These are phyloP conservation scores for Lyophyllum atratum DNA, from an alignment of 768 basidiomycete genomes.

Conservation along the genomic window DNA sequence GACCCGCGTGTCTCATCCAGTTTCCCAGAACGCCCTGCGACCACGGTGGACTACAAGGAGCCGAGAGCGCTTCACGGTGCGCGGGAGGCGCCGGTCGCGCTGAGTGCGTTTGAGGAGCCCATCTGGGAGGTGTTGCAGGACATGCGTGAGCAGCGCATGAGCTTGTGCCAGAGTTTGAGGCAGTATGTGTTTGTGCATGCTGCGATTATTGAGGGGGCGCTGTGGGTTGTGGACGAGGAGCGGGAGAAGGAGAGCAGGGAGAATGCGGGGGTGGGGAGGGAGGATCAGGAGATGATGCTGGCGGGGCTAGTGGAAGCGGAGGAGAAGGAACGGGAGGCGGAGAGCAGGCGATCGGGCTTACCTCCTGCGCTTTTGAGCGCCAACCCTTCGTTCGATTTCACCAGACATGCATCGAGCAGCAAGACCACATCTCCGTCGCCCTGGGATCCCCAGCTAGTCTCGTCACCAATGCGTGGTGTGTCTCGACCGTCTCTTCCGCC, in stretches of 20 bases:
- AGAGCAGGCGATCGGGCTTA: neutral
- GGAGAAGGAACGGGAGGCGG: neutral
- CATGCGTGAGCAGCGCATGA: constrained; percentile 97
- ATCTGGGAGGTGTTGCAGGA: constrained; percentile 84
- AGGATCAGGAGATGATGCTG: constrained; percentile 4
- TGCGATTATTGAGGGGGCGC: constrained; percentile 77
- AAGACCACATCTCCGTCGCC: constrained; percentile 1
- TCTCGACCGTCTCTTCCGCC: neutral
- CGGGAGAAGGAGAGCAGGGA: constrained; percentile 25
- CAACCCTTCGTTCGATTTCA: neutral
- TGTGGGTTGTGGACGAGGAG: constrained; percentile 79
- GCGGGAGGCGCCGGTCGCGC: constrained; percentile 50
- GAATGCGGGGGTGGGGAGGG: constrained; percentile 14
- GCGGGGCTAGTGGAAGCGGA: neutral
- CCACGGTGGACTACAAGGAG: constrained; percentile 55
- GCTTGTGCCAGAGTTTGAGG: constrained; percentile 88
- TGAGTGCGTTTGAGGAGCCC: constrained; percentile 73
- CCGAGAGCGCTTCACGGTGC: constrained; percentile 61
- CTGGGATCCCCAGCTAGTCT: constrained; percentile 1
- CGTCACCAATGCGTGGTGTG: constrained; percentile 5
- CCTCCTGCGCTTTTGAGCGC: neutral
- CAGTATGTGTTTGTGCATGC: constrained; percentile 96
- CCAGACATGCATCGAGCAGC: neutral
- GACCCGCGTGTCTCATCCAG: neutral
- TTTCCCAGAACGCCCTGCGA: constrained; percentile 16